phyloP scores from a whole-genome alignment of 177 flowering plant genomes.

The Vitis hybrid region DNA sequence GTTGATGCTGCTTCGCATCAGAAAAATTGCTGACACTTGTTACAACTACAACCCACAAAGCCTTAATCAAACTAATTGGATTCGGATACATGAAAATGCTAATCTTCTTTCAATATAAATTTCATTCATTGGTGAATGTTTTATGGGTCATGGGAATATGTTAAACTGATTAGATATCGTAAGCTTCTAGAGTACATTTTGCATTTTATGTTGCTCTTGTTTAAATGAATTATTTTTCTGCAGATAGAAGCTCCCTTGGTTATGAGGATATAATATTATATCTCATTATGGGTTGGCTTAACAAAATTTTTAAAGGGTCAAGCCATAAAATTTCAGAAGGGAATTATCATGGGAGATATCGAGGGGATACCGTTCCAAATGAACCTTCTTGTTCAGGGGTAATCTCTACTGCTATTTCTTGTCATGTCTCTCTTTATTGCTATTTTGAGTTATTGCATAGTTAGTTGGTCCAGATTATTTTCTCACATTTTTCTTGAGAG shows the following conservation, averaged over 20 bases:
- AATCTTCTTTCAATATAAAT: no score
- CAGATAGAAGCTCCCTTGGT: constrained; percentile 27
- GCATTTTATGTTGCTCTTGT: neutral
- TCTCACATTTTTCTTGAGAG: neutral
- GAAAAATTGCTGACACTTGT: neutral
- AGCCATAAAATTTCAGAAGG: constrained; percentile 25
- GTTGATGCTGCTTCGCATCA: neutral
- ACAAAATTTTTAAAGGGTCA: constrained; percentile 43
- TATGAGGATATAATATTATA: constrained; percentile 35
- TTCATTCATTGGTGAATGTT: no score
- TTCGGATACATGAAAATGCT: no score
- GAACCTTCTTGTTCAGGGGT: constrained; percentile 65
- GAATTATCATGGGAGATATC: constrained; percentile 21
- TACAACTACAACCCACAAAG: neutral
- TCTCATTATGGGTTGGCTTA: constrained; percentile 44
- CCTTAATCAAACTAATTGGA: no score
- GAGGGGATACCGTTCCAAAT: constrained; percentile 34
- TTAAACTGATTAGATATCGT: neutral
- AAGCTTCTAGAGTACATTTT: neutral
- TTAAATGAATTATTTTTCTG: constrained; percentile 15
- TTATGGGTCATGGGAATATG: neutral
- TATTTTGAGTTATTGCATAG: constrained; percentile 1
- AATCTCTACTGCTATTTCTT: constrained; percentile 7
- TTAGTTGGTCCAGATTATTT: neutral
- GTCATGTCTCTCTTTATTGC: neutral